These are phyloP conservation scores for Vitis hybrid DNA, from an alignment of 177 flowering plant species.

Conservation along the genomic window DNA sequence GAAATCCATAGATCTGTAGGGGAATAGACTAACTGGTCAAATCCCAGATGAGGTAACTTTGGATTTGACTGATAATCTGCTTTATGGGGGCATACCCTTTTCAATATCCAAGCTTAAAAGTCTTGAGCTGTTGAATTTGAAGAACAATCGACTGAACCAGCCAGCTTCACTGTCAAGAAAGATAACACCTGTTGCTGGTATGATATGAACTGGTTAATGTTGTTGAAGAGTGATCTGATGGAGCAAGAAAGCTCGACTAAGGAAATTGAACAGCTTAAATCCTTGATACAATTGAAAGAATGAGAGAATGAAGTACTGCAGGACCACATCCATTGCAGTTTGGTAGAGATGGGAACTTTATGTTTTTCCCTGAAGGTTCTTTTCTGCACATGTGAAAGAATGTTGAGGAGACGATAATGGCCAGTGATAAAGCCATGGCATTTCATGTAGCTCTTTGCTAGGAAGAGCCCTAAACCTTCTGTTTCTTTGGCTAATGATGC, in stretches of 20 bases:
- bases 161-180: no score
- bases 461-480: constrained; percentile 7
- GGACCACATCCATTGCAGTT: constrained; percentile 30
- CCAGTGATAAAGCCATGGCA: constrained; percentile 84
- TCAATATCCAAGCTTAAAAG: no score
- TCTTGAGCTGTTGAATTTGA: no score
- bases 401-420: constrained; percentile 47
- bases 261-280: constrained; percentile 57
- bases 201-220: no score
- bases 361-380: constrained; percentile 50
- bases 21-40: no score
- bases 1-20: no score
- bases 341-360: constrained; percentile 33
- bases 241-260: constrained; percentile 53
- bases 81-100: no score
- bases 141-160: no score
- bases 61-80: no score
- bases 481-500: constrained; percentile 1
- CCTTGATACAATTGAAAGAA: constrained; percentile 40
- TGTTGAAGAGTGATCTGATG: constrained; percentile 33
- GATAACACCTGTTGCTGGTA: no score
- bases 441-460: constrained; percentile 23
- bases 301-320: constrained; percentile 36
- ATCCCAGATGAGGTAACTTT: no score
- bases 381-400: constrained; percentile 45